Evolutionary conservation across 2,329 filamentous ascomycete genomes (phyloP), one percentile per base, ranked within the genome.

Genomic region (Beauveria australis): DNA sequence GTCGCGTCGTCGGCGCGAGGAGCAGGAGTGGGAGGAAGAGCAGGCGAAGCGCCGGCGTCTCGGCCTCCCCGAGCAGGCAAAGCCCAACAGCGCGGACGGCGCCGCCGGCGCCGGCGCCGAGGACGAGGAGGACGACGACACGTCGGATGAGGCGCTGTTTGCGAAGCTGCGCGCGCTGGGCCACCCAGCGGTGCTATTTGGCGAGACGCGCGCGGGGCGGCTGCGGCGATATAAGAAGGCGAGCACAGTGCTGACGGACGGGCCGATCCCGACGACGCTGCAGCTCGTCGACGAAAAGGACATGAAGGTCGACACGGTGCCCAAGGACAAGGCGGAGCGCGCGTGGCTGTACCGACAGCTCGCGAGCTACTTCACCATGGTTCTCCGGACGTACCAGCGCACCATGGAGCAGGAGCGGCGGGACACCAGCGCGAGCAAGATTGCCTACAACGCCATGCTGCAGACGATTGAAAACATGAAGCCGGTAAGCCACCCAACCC

Each of bases 361-460:
- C 60, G 90, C 89, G 22, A 94, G 90, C 53, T 99, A 97, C 78
- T 97, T 99, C 77, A 95, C 90, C 58, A 91, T 99, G 86, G 85
- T 99, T n/a, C 78, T 99, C 61, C 83, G 81, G 49, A 93, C 95
- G 73, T 99, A 95, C 88, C 85, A 92, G 67, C 71, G 77, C 46
- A 92, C 92, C 5, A 83, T 99, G 67, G 84, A 89, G 67, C 84
- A 87, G 63, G 77, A 83, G 69, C 77, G 74, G 67, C 73, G 73
- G 30, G 81, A 85, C 59, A 92, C 89, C 30, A 88, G 87, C 65
- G 86, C 90, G 22, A 91, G 92, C 67, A 91, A 91, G 68, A 85
- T 87, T 64, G 94, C 94, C 6, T 87, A 89, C 67, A 88, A 83
- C 68, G 89, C 91, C 56, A 96, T 97, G 89, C 80, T 89, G 3